These are phyloP conservation scores for Globisporangium cederbergense DNA, from an alignment of 352 stramenopile species.

Conservation along the genomic window DNA sequence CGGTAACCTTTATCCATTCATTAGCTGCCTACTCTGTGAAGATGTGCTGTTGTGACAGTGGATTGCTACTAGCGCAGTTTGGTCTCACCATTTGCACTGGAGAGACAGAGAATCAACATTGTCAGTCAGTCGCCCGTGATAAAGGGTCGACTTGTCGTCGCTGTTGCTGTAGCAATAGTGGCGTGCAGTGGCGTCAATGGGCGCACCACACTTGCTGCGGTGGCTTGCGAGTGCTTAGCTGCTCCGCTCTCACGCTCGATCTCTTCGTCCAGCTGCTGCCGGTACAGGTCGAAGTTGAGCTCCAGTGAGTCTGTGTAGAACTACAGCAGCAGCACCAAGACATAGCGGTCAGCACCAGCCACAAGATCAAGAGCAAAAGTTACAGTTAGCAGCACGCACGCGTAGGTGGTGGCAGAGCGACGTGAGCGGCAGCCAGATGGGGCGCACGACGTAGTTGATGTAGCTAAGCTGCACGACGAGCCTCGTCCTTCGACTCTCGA, in stretches of 20 bases:
- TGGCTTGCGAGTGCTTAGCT: background rate
- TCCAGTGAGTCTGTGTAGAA: slow-evolving; percentile 69
- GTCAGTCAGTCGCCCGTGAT: background rate
- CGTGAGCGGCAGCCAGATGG: slow-evolving; percentile 66
- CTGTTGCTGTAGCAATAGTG: background rate
- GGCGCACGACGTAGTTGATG: slow-evolving; percentile 72
- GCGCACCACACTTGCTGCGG: background rate
- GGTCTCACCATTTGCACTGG: background rate
- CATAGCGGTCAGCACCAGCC: background rate
- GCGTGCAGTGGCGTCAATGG: background rate
- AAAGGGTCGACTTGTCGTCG: background rate
- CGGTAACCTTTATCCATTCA: background rate
- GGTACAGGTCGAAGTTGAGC: slow-evolving; percentile 60
- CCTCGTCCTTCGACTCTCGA: slow-evolving; percentile 45
- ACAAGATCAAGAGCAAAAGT: slow-evolving; percentile 1
- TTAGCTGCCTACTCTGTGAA: background rate
- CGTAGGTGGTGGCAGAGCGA: slow-evolving; percentile 56
- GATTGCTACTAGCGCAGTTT: background rate
- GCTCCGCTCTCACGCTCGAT: slow-evolving; percentile 1
- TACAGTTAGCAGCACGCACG: slow-evolving; percentile 22
- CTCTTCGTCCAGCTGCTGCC: slow-evolving; percentile 37
- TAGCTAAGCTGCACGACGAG: slow-evolving; percentile 71
- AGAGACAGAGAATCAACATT: background rate
- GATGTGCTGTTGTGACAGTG: background rate
- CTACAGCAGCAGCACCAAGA: slow-evolving; percentile 18